These are phyloP conservation scores for Acrocalymma vagum DNA, from an alignment of 2,329 filamentous ascomycete genomes.

Conservation along the genomic window DNA sequence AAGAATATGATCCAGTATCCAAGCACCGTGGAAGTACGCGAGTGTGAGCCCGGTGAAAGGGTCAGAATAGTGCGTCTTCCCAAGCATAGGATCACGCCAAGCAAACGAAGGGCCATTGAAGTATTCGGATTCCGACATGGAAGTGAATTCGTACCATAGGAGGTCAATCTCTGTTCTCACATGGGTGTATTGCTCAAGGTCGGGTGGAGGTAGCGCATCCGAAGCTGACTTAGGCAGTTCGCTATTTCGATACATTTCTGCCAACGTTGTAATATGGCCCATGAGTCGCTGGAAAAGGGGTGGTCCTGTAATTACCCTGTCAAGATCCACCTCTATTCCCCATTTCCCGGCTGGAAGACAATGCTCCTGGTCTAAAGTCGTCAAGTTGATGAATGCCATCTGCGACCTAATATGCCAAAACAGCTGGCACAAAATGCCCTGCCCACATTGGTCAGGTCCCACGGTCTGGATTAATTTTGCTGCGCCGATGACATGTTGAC, in stretches of 20 bases:
- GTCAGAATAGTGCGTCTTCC: slow-evolving; percentile 22
- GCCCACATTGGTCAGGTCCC: slow-evolving; percentile 31
- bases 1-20: slow-evolving; percentile 25
- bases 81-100: slow-evolving; percentile 9
- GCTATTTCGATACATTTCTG: slow-evolving; percentile 26
- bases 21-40: slow-evolving; percentile 30
- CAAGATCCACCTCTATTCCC: slow-evolving; percentile 13
- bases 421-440: slow-evolving; percentile 38
- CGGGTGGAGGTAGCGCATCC: slow-evolving; percentile 7
- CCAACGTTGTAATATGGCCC: slow-evolving; percentile 26
- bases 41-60: slow-evolving; percentile 33
- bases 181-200: slow-evolving; percentile 10
- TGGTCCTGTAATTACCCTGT: no score
- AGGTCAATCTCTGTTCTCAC: slow-evolving; percentile 21
- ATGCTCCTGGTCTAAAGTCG: slow-evolving; percentile 10
- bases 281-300: slow-evolving; percentile 37
- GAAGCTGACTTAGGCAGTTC: no score
- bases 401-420: slow-evolving; percentile 42
- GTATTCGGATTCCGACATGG: slow-evolving; percentile 12
- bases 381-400: slow-evolving; percentile 31
- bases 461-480: slow-evolving; percentile 35
- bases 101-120: slow-evolving; percentile 6
- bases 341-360: not conserved
- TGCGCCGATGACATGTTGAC: slow-evolving; percentile 39
- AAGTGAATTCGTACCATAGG: slow-evolving; percentile 31